phyloP scores from a whole-genome alignment of 805 yeast species.

The Ascoidea rubescens region DNA sequence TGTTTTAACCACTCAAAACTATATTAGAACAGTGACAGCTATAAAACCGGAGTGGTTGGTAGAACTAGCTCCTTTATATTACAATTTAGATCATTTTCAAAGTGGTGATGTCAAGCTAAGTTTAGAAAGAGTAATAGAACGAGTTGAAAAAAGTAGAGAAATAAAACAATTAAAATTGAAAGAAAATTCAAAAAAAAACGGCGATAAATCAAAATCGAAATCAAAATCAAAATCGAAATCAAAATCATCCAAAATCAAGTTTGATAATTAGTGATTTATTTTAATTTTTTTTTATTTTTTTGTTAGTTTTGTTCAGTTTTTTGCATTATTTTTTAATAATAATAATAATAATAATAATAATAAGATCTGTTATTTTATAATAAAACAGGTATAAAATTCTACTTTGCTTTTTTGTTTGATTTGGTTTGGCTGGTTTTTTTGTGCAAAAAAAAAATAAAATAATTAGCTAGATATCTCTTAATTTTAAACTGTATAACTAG shows the following conservation, averaged over 20 bases:
- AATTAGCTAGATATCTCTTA: too few relatives aligned
- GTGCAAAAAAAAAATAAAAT: too few relatives aligned
- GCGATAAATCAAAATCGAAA: background rate
- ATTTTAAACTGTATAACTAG: background rate
- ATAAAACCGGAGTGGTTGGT: constrained; percentile 88
- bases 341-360: too few relatives aligned
- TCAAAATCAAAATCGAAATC: too few relatives aligned
- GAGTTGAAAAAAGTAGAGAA: constrained; percentile 30
- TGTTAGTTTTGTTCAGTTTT: too few relatives aligned
- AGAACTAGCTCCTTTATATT: constrained; percentile 62
- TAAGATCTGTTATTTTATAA: too few relatives aligned
- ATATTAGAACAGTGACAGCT: constrained; percentile 85
- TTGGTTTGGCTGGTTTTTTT: too few relatives aligned
- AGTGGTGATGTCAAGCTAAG: constrained; percentile 63
- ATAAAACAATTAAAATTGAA: constrained; percentile 13
- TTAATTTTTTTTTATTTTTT: too few relatives aligned
- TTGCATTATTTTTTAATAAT: too few relatives aligned
- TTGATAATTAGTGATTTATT: background rate
- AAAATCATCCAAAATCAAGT: background rate
- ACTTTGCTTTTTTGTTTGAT: background rate
- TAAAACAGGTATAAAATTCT: too few relatives aligned
- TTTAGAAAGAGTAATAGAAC: constrained; percentile 43
- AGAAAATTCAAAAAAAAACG: constrained; percentile 8
- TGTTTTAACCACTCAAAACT: constrained; percentile 85
- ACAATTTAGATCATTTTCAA: constrained; percentile 46